Base-by-base conservation (phyloP, 768 basidiomycete species). In the Lentinula sp. region DNA sequence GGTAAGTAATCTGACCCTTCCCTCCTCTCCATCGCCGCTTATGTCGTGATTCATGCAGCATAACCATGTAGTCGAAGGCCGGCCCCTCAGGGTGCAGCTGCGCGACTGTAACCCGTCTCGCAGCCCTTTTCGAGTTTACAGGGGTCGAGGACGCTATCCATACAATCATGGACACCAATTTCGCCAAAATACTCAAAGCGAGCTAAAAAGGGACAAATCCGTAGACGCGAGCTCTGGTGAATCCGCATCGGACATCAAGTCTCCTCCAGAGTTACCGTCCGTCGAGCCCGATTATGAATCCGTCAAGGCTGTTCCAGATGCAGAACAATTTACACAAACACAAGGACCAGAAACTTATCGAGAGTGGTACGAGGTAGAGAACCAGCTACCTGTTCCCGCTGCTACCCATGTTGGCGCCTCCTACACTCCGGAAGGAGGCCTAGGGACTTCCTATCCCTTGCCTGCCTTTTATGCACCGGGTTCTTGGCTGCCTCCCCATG, bases 31-130 rank as follows among this genome's bases (percentile, higher is more conserved):
- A 21, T 43, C 28, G 61, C 5, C 43, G 58, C 16, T 51, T 57
- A 28, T 45, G 42, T 53, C 57, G 63, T 64, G 56, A n/a, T 7
- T 43, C 21, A 50, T 50, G n/a, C 46, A 92, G 90, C 85, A 91
- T 65, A 87, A 89, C 68, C 84, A 82, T 46, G 70, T 85, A 13
- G 78, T 87, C 60, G 82, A 85, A 57, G 89, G 89, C 31, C 85
- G 88, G 49, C 76, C 84, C 4, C 85, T 93, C 69, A 84, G 89
- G 18, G 89, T 93, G 39, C 88, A 91, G 65, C 73, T 91, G 40
- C 81, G 89, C 46, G 88, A 90, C 64, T 81, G 81, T 67, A 84
- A 88, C 63, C 82, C 84, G 35, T 73, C 75, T n/a, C 81, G 81
- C 50, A 76, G 78, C 18, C 71, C 71, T 32, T 84, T 79, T 79